These are phyloP conservation scores for Penicillium glabrum DNA, from an alignment of 2,329 filamentous ascomycete species.

Conservation along the genomic window DNA sequence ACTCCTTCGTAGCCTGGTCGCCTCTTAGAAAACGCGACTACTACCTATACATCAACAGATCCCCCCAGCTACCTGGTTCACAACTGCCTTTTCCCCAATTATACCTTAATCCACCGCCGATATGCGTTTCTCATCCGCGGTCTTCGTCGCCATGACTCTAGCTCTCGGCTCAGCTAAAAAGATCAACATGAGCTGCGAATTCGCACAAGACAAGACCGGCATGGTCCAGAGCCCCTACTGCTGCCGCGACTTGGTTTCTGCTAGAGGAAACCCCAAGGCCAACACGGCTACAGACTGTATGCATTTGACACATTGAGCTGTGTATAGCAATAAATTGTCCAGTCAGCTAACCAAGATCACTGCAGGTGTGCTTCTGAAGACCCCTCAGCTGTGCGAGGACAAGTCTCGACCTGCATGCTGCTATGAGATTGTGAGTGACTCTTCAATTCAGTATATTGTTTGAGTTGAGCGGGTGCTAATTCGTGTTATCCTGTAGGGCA, in stretches of 20 bases:
- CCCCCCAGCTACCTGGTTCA: not conserved
- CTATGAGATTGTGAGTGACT: constrained; percentile 29
- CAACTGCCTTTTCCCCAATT: not conserved
- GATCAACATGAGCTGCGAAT: constrained; percentile 28
- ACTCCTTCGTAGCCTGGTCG: constrained; percentile 11
- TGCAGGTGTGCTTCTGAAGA: constrained; percentile 13
- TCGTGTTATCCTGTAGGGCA: constrained; percentile 14
- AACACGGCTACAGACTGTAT: constrained; percentile 26
- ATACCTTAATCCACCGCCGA: not conserved
- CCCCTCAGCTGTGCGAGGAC: constrained; percentile 26
- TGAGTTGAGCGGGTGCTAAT: not conserved
- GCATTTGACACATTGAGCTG: constrained; percentile 2
- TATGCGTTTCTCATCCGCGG: constrained; percentile 20
- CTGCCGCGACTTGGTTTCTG: constrained; percentile 24
- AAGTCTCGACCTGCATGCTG: constrained; percentile 30
- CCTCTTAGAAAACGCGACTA: constrained; percentile 1
- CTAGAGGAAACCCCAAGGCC: constrained; percentile 18
- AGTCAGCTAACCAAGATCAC: constrained; percentile 8
- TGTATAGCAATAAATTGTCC: not conserved
- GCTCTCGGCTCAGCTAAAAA: constrained; percentile 18
- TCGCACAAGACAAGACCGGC: constrained; percentile 25
- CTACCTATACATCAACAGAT: not conserved
- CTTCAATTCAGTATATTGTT: not conserved
- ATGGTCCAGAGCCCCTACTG: constrained; percentile 32
- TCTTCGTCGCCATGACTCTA: constrained; percentile 15